phyloP scores from a whole-genome alignment of 257 asterid genomes.

The Penstemon davidsonii region DNA sequence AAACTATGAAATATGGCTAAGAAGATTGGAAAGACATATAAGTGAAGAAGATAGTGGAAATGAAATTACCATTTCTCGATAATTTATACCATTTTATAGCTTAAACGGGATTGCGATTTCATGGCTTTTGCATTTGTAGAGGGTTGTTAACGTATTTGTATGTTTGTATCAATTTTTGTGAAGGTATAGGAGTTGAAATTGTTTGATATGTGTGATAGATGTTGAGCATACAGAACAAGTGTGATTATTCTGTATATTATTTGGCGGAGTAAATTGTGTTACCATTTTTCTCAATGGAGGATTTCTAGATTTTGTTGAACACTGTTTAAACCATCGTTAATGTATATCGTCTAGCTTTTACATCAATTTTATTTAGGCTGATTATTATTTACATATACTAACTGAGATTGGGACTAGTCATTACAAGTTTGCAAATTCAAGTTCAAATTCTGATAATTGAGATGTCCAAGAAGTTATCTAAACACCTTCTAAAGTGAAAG shows the following conservation, averaged over 20 bases:
- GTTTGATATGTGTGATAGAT: slow-evolving; percentile 19
- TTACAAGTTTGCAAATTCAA: too few species aligned
- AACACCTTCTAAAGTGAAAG: too few species aligned
- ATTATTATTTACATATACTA: too few species aligned
- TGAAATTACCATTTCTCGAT: slow-evolving; percentile 51
- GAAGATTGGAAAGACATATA: slow-evolving; percentile 69
- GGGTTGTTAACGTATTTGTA: slow-evolving; percentile 25
- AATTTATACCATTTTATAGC: slow-evolving; percentile 16
- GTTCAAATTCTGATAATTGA: too few species aligned
- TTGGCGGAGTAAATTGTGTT: slow-evolving; percentile 12
- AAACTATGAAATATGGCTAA: slow-evolving; percentile 86
- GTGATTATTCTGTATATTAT: neutral
- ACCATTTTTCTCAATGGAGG: slow-evolving; percentile 10
- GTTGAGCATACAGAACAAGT: slow-evolving; percentile 12
- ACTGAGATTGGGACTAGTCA: too few species aligned
- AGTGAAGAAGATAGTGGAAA: slow-evolving; percentile 64
- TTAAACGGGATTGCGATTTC: slow-evolving; percentile 3
- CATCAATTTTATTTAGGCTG: too few species aligned
- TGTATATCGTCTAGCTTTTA: too few species aligned
- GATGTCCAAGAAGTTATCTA: too few species aligned
- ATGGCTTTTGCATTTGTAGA: slow-evolving; percentile 29
- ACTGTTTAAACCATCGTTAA: neutral
- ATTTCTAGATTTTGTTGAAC: slow-evolving; percentile 4
- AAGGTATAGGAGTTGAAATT: slow-evolving; percentile 23
- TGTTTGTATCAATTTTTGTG: slow-evolving; percentile 29